Base-by-base conservation (phyloP, 2,329 filamentous ascomycete genomes). In the Alternaria sp. region DNA sequence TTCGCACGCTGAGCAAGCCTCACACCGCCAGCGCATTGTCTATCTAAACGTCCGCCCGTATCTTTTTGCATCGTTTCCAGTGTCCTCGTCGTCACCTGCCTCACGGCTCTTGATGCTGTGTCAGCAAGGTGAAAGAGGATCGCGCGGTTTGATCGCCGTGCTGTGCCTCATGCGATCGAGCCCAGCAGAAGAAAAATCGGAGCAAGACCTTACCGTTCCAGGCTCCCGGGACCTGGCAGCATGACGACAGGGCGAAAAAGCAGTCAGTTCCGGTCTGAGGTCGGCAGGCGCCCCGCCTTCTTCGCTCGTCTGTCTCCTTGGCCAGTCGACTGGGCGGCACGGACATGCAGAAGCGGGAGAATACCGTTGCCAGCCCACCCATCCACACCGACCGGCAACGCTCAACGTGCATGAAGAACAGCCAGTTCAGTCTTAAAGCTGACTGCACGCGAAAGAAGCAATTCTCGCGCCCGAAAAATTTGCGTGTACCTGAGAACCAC, bases 171-270 rank as follows among this genome's bases (percentile, higher is more conserved):
- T 51, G 59, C 59, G 52, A 67, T 65, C 59, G 52, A 43, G 59
- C 56, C 64, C 59, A 59, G 54, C 39, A 51, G 56, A 59, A 54
- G 57, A 61, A 60, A 57, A 59, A 59, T 51, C 59, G 57, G 54
- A 52, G 63, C 57, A 49, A 12, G 24, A 36, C 69, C 57, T 60
- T 65, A 14, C 65, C 65, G 64, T 68, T 66, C 69, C 67, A 67
- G 65, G 70, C 65, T 61, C 64, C 67, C 69, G 74, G 75, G 70
- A 65, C 62, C 52, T 71, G 66, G 65, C 61, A 75, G 74, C 70
- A 77, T 76, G 73, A 76, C 75, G 75, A 73, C 61, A 72, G 55
- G 51, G 38, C 59, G 39, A 38, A 57, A 57, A 60, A 59, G 30
- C 28, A 47, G 7, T 38, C 7, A 61, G 66, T 32, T 65, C 64